Conservation (phyloP, 129 eudicot genomes). For the Tanacetum coccineum region DNA sequence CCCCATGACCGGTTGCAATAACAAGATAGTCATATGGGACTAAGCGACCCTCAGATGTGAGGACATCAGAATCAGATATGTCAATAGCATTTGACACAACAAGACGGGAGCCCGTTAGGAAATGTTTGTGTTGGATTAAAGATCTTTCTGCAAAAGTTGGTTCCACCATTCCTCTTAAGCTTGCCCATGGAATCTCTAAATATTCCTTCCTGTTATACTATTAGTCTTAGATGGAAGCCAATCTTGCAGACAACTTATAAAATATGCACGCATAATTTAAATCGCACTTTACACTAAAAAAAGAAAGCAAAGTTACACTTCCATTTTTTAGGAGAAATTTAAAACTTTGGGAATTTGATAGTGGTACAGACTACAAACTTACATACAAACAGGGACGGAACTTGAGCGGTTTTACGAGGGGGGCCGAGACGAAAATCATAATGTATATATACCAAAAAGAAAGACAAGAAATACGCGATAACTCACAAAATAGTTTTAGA, state of each 20-base stretch:
- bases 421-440: no score
- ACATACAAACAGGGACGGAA: no score
- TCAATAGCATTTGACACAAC: constrained; percentile 48
- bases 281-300: no score
- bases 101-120: constrained; percentile 55
- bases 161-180: constrained; percentile 85
- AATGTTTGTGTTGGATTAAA: constrained; percentile 58
- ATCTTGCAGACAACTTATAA: no score
- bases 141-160: constrained; percentile 80
- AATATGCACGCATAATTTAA: no score
- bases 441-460: no score
- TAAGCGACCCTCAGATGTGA: constrained; percentile 54
- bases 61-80: constrained; percentile 50
- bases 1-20: constrained; percentile 76
- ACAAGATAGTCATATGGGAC: constrained; percentile 75
- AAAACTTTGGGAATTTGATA: no score
- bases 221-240: background rate
- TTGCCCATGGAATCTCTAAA: constrained; percentile 90
- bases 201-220: constrained; percentile 64
- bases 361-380: background rate
- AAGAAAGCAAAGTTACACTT: no score
- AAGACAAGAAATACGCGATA: no score
- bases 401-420: no score
- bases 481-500: no score
- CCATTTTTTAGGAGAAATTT: no score